Conservation (phyloP, 371 early-diverging fungal species). For the Apophysomyces ossiformis region DNA sequence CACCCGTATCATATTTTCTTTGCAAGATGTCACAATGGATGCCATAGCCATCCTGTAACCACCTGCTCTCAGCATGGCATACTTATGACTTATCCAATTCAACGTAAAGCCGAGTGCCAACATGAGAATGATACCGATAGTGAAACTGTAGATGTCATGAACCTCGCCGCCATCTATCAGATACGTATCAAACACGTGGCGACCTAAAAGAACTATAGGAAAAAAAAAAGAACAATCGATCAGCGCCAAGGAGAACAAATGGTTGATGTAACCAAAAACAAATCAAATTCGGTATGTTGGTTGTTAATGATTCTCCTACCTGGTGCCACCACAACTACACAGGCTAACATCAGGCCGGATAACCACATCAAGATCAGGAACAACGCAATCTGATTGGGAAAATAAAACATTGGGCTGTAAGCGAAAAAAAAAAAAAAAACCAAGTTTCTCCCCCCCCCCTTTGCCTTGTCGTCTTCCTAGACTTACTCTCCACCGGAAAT, state of each 20-base stretch:
- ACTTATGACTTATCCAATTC: slow-evolving; percentile 13
- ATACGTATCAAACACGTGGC: slow-evolving; percentile 39
- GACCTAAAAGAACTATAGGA: slow-evolving; percentile 49
- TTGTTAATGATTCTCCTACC: slow-evolving; percentile 33
- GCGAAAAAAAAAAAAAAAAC: no score
- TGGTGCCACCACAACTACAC: slow-evolving; percentile 46
- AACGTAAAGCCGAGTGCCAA: background rate
- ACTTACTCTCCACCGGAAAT: slow-evolving; percentile 30
- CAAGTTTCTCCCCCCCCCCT: no score
- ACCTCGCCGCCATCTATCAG: slow-evolving; percentile 28
- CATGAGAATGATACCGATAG: slow-evolving; percentile 7
- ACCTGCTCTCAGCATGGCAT: slow-evolving; percentile 12
- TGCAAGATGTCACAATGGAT: slow-evolving; percentile 1
- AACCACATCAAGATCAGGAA: slow-evolving; percentile 52
- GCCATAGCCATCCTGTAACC: background rate
- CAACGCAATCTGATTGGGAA: slow-evolving; percentile 29
- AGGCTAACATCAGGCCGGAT: slow-evolving; percentile 45
- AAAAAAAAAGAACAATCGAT: background rate
- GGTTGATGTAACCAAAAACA: background rate
- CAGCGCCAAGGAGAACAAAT: background rate
- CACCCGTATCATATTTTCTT: slow-evolving; percentile 9
- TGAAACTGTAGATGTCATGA: slow-evolving; percentile 60
- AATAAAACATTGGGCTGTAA: no score
- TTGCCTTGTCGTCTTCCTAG: no score
- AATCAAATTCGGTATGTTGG: slow-evolving; percentile 15